Evolutionary conservation across 371 early-diverging fungal genomes (phyloP).

Genomic region (Blyttiomyces sp.): DNA sequence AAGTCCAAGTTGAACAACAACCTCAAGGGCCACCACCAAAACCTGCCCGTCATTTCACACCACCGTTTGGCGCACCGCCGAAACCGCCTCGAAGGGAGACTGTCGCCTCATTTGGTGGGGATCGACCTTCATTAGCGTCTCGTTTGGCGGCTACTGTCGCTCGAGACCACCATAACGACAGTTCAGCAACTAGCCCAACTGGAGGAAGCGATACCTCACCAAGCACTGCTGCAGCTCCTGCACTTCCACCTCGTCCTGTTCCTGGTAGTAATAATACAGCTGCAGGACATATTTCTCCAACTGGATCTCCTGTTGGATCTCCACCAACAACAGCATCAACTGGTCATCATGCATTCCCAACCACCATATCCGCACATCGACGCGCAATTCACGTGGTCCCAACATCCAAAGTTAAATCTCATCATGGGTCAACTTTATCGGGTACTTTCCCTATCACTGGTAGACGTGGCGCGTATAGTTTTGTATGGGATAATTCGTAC

Average conservation of each 20-base stretch:
- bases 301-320: neutral
- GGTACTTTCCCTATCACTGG: constrained; percentile 20
- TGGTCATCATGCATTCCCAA: too few species aligned
- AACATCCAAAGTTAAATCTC: constrained; percentile 17
- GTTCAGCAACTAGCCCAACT: too few species aligned
- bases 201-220: too few species aligned
- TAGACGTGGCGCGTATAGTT: constrained; percentile 28
- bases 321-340: neutral
- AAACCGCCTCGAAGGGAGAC: neutral
- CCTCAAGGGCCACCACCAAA: neutral
- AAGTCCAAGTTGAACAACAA: neutral
- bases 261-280: too few species aligned
- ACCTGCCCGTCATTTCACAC: neutral
- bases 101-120: too few species aligned
- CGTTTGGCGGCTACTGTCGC: too few species aligned
- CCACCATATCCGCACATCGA: neutral
- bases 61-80: neutral
- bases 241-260: neutral
- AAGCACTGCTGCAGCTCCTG: neutral
- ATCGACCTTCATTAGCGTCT: too few species aligned
- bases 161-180: too few species aligned
- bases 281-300: neutral
- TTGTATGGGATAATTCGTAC: constrained; percentile 40
- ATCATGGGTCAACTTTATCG: constrained; percentile 11
- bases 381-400: constrained; percentile 13